A percentile compares a stretch with the other conserved stretches of the same genome.
phyloP scores from a whole-genome alignment of 352 stramenopile genomes.

The Globisporangium perplexum region DNA sequence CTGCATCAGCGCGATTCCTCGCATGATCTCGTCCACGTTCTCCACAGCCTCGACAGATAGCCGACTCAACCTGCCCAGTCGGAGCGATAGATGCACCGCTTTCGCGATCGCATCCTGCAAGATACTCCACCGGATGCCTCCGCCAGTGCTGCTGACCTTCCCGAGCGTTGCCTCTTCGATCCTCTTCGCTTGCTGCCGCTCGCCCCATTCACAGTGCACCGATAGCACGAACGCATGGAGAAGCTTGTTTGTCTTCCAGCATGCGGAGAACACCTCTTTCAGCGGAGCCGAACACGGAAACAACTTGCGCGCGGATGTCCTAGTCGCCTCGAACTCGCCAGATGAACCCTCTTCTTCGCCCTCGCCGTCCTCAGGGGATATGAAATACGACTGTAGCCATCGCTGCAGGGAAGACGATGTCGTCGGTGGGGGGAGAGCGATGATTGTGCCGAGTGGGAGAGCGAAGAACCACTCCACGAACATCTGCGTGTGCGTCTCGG shows the following conservation, averaged over 20 bases:
- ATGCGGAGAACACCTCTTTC: slow-evolving; percentile 48
- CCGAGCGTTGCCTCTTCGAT: slow-evolving; percentile 71
- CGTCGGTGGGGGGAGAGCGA: slow-evolving; percentile 55
- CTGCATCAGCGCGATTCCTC: slow-evolving; percentile 67
- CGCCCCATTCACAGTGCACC: slow-evolving; percentile 59
- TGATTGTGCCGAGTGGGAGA: slow-evolving; percentile 50
- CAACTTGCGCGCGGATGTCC: slow-evolving; percentile 27
- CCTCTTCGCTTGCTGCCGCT: slow-evolving; percentile 58
- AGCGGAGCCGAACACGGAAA: slow-evolving; percentile 30
- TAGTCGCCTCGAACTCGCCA: slow-evolving; percentile 20
- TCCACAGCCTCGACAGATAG: slow-evolving; percentile 72
- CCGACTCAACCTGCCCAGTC: slow-evolving; percentile 52
- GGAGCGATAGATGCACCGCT: slow-evolving; percentile 65
- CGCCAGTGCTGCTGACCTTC: slow-evolving; percentile 50
- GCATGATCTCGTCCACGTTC: slow-evolving; percentile 72
- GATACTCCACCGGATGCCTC: slow-evolving; percentile 60
- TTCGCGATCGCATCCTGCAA: slow-evolving; percentile 70
- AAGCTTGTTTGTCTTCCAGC: slow-evolving; percentile 49
- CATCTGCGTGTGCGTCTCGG: slow-evolving; percentile 37
- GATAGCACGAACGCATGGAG: slow-evolving; percentile 71
- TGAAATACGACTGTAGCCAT: slow-evolving; percentile 66
- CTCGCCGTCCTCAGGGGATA: slow-evolving; percentile 23
- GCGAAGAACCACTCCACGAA: slow-evolving; percentile 85
- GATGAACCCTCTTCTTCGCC: slow-evolving; percentile 23
- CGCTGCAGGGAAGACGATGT: slow-evolving; percentile 69